Base-by-base conservation (phyloP, 495 filamentous ascomycete species). In the Talaromyces liani region DNA sequence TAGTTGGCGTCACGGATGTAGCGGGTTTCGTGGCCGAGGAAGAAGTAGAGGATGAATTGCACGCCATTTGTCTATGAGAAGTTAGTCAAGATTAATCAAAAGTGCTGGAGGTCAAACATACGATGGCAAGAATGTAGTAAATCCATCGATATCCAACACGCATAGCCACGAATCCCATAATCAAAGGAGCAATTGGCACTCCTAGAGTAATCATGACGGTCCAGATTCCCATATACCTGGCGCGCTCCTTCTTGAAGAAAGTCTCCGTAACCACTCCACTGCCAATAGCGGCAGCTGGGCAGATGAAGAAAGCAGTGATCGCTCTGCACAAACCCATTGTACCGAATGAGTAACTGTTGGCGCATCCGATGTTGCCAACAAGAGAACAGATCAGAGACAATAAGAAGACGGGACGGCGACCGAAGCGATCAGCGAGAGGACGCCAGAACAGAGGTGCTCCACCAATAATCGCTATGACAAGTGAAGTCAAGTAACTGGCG, bases 1-100 rank as follows among this genome's bases (percentile, higher is more conserved):
- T 41, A 41, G 14, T 41, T n/a, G 16, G 36, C 36, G 36, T 41
- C 36, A 12, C 14, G 36, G 4, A 84, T 66, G 64, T 82, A 84
- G 36, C 77, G 80, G 6, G 84, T 82, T 67, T 86, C 84, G 0
- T 81, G 79, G 27, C 81, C 80, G 18, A 85, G 71, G 74, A 84
- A 78, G 47, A 84, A 61, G 57, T 80, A 85, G 25, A 81, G 65
- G 62, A 85, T 71, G 58, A 84, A 77, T 59, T 85, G 82, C 33
- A 69, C 76, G 22, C 73, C 81, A 62, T 85, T 85, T 63, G 77
- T 82, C 77, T 83, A 45, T 5, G 57, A 49, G 33, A 51, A 31
- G n/a, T 53, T 31, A 55, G 29, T 16, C 29, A 33, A 36, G 31
- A 60, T 20, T 51, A 24, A 25, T 18, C 41, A 14, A 31, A 41